phyloP scores from a whole-genome alignment of 208 protist species.

The Strigomonas culicis region DNA sequence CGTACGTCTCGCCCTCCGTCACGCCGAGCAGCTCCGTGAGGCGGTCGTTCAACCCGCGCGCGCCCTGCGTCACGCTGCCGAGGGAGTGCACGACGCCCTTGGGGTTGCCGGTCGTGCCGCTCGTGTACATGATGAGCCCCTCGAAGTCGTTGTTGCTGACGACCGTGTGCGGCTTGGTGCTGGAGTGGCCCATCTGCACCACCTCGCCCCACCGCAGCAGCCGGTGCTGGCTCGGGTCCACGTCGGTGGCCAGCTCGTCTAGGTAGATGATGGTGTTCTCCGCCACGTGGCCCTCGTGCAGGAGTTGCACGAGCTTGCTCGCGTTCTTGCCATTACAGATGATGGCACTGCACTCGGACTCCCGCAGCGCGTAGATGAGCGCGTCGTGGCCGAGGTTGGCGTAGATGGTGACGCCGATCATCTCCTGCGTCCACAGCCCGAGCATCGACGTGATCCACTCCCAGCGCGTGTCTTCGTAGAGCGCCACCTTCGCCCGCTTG shows the following conservation, averaged over 20 bases:
- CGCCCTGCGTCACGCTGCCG: conserved; percentile 44
- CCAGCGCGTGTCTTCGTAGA: conserved; percentile 89
- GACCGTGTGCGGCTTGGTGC: conserved; percentile 13
- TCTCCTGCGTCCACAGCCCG: conserved; percentile 65
- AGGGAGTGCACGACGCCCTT: conserved; percentile 88
- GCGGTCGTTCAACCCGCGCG: conserved; percentile 24
- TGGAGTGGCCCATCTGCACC: conserved; percentile 40
- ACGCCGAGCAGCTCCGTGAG: conserved; percentile 48
- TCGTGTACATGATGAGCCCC: conserved; percentile 90
- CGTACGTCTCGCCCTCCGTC: conserved; percentile 52
- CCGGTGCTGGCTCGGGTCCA: conserved; percentile 19
- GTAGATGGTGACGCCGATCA: conserved; percentile 77
- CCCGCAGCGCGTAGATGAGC: conserved; percentile 72
- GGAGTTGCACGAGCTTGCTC: conserved; percentile 26
- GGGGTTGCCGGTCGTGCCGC: conserved; percentile 87
- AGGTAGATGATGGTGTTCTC: conserved; percentile 59
- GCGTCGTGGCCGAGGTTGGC: conserved; percentile 82
- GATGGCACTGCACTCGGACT: conserved; percentile 64
- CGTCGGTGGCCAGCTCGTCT: conserved; percentile 40
- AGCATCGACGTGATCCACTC: conserved; percentile 76
- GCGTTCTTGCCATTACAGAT: conserved; percentile 77
- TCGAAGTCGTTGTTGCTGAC: conserved; percentile 40
- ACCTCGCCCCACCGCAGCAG: conserved; percentile 50
- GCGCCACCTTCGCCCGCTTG: conserved; percentile 34
- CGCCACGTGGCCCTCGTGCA: conserved; percentile 18